Base-by-base conservation (phyloP, 495 filamentous ascomycete species). In the Penicillium alfredii region DNA sequence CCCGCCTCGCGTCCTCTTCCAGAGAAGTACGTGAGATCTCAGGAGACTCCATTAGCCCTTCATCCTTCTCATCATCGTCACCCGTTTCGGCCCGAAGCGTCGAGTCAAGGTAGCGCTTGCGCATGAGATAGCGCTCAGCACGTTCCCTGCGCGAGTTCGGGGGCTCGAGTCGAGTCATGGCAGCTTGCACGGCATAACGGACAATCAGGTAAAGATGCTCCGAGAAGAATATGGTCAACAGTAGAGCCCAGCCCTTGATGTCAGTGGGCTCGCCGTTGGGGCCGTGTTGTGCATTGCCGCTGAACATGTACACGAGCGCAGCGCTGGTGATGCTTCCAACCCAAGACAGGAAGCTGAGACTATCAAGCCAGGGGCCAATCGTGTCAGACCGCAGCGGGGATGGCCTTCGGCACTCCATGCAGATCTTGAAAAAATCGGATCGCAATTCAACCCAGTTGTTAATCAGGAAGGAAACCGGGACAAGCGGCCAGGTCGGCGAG, bases 361-460 rank as follows among this genome's bases (percentile, higher is more conserved):
- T 80, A 38, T 88, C 81, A 8, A 98, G 73, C 92, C 92, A 98
- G 1, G 92, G 89, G 0, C 92, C 92, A 47, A 98, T 98, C 3
- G 84, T 88, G 58, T 97, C 93, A 2, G 86, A 81, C 9, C 92
- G 79, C 60, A 79, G 80, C 1, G 92, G 92, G 8, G 82, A 84
- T 1, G 92, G 93, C 7, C 92, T 75, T 47, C 86, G 82, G 72
- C 86, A 90, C 57, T 88, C 84, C 35, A 86, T 66, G 46, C 88
- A 88, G 44, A 98, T 98, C 53, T 98, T 98, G 61, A 89, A 76
- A 10, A 94, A 90, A 44, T 98, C 92, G 14, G 84, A 84, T 16
- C 92, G 84, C 9, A 96, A 76, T 48, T 98, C 93, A 33, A 98
- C 55, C 92, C 92, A 98, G 66, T 98, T 92, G 60, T 96, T 96